Percentiles rank a stretch among this genome's conserved stretches.
Conservation (phyloP, 441 rosid genomes). For the Heliophila coronopifolia region DNA sequence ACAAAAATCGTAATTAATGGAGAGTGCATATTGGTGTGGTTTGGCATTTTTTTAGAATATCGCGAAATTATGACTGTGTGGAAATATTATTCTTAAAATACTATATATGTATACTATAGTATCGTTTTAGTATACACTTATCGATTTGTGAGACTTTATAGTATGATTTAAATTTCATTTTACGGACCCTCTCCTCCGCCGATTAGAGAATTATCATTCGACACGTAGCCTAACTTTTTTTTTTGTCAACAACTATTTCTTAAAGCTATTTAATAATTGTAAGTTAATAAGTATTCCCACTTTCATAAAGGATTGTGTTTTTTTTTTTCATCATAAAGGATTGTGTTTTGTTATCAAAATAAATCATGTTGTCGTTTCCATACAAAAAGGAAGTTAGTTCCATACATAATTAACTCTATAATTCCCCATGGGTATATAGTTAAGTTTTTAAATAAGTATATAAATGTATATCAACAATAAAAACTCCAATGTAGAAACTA, state of each 20-base stretch:
- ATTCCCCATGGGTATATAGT: too few species aligned
- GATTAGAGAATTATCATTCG: background rate
- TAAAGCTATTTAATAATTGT: background rate
- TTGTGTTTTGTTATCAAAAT: too few species aligned
- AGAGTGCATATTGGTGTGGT: conserved; percentile 18
- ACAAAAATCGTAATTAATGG: background rate
- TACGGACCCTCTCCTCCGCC: conserved; percentile 11
- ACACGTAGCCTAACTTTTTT: conserved; percentile 15
- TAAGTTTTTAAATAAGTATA: background rate
- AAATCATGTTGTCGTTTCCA: background rate
- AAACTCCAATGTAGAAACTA: background rate
- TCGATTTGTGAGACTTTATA: background rate
- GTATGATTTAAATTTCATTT: background rate
- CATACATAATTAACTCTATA: too few species aligned
- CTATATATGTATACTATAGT: background rate
- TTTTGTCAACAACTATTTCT: background rate
- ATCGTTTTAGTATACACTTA: background rate
- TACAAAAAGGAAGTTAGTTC: background rate
- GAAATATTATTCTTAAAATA: background rate
- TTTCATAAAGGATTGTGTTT: background rate
- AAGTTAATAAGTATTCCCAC: background rate
- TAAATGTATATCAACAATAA: background rate
- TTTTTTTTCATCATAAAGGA: too few species aligned
- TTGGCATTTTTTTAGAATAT: background rate
- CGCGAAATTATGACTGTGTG: background rate